Evolutionary conservation across 1,284 basidiomycete genomes (phyloP).

Genomic region (Ustilago trichophora): DNA sequence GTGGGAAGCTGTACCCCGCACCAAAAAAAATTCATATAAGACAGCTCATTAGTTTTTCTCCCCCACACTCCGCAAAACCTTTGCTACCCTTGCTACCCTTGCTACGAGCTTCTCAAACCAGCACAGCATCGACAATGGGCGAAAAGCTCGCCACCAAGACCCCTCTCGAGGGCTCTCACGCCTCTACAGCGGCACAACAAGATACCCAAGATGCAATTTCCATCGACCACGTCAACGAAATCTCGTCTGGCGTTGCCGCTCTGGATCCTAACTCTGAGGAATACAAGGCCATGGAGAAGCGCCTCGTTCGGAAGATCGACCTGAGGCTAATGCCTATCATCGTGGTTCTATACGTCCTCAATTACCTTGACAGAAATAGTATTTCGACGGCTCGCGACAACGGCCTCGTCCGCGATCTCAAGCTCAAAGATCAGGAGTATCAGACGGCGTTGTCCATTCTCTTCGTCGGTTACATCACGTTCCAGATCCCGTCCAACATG

Average conservation of each 20-base stretch:
- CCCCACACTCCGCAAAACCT: not conserved
- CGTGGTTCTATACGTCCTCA: slow-evolving; percentile 26
- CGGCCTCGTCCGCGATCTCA: slow-evolving; percentile 56
- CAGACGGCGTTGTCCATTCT: slow-evolving; percentile 76
- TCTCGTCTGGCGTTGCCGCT: not conserved
- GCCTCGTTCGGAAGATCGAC: slow-evolving; percentile 51
- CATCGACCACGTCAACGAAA: slow-evolving; percentile 7
- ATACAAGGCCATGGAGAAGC: slow-evolving; percentile 32
- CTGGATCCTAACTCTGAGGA: slow-evolving; percentile 35
- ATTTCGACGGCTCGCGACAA: slow-evolving; percentile 41
- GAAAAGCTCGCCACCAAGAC: slow-evolving; percentile 9
- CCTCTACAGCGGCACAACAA: too few species aligned
- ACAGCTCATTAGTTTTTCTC: too few species aligned
- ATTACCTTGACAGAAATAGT: slow-evolving; percentile 24
- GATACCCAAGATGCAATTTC: slow-evolving; percentile 26
- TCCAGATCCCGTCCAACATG: slow-evolving; percentile 76
- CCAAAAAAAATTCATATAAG: too few species aligned
- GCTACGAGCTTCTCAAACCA: too few species aligned
- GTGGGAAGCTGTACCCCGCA: too few species aligned
- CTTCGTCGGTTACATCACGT: slow-evolving; percentile 80
- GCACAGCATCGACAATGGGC: slow-evolving; percentile 3
- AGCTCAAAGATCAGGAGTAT: slow-evolving; percentile 48
- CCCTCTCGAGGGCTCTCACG: too few species aligned
- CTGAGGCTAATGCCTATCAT: slow-evolving; percentile 29
- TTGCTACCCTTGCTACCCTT: too few species aligned